phyloP scores from a whole-genome alignment of 2,329 filamentous ascomycete species.

The Lasiodiplodia gonubiensis region DNA sequence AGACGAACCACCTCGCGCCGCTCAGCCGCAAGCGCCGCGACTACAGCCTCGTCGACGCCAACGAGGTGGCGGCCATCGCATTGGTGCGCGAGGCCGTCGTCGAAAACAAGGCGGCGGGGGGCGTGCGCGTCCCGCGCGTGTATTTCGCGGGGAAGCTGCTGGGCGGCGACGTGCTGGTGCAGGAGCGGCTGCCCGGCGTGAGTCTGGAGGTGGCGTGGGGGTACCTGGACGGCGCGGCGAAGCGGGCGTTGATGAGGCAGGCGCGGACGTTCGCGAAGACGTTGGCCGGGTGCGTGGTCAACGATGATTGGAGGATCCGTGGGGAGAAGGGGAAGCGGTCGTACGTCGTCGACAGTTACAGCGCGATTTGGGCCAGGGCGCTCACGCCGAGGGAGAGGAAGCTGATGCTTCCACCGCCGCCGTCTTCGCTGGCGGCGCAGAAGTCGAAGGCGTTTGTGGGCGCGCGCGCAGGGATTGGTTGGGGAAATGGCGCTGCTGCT shows the following conservation, averaged over 20 bases:
- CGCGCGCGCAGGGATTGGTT: not conserved
- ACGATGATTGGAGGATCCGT: not conserved
- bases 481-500: not conserved
- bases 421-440: not conserved
- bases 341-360: constrained; percentile 22
- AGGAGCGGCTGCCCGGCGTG: constrained; percentile 49
- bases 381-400: constrained; percentile 17
- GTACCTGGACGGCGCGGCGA: constrained; percentile 45
- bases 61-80: constrained; percentile 46
- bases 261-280: constrained; percentile 33
- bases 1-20: constrained; percentile 30
- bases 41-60: constrained; percentile 51
- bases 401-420: constrained; percentile 20
- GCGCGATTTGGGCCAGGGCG: constrained; percentile 19
- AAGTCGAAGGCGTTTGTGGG: not conserved
- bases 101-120: constrained; percentile 17
- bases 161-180: constrained; percentile 45
- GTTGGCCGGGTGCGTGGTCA: not conserved
- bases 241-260: constrained; percentile 44
- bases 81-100: constrained; percentile 37
- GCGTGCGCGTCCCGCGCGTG: constrained; percentile 39
- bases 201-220: constrained; percentile 45
- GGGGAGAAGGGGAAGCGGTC: not conserved
- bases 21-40: constrained; percentile 34
- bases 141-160: constrained; percentile 29